Evolutionary conservation across 108 stramenopile genomes (phyloP).

Genomic region (Fragilariopsis cylindrus): DNA sequence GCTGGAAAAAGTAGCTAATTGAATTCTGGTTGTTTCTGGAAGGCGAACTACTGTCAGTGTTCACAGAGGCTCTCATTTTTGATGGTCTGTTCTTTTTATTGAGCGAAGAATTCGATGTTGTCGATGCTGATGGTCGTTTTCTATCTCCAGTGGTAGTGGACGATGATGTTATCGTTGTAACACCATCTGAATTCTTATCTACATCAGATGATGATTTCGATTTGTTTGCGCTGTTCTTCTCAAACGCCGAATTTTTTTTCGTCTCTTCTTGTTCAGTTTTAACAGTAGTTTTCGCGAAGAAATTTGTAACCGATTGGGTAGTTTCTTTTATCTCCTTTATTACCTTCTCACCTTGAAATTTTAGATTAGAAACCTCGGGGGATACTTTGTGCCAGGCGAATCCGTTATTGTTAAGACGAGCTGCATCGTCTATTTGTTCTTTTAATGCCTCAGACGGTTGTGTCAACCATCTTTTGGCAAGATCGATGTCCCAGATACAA

Average conservation of each 20-base stretch:
- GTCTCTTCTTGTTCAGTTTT: neutral
- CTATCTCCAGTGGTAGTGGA: neutral
- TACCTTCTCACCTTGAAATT: slow-evolving; percentile 34
- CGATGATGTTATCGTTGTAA: neutral
- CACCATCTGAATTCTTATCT: neutral
- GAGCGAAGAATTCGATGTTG: neutral
- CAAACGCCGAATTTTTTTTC: neutral
- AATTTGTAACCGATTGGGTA: slow-evolving; percentile 5
- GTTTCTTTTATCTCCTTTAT: slow-evolving; percentile 36
- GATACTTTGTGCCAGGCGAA: slow-evolving; percentile 62
- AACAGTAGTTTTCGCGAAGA: neutral
- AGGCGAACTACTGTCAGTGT: neutral
- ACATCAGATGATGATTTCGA: neutral
- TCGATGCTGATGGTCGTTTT: neutral
- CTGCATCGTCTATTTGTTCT: slow-evolving; percentile 31
- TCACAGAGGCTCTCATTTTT: neutral
- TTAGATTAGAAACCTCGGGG: slow-evolving; percentile 45
- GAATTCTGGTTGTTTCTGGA: neutral
- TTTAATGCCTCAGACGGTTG: slow-evolving; percentile 45
- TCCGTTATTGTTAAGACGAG: neutral
- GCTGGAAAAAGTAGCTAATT: neutral
- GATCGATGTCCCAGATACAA: slow-evolving; percentile 53
- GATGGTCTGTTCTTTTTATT: neutral
- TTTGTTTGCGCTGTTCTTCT: neutral
- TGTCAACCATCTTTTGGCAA: slow-evolving; percentile 62